Evolutionary conservation across 768 basidiomycete genomes (phyloP).

Genomic region (Suillus variegatus): DNA sequence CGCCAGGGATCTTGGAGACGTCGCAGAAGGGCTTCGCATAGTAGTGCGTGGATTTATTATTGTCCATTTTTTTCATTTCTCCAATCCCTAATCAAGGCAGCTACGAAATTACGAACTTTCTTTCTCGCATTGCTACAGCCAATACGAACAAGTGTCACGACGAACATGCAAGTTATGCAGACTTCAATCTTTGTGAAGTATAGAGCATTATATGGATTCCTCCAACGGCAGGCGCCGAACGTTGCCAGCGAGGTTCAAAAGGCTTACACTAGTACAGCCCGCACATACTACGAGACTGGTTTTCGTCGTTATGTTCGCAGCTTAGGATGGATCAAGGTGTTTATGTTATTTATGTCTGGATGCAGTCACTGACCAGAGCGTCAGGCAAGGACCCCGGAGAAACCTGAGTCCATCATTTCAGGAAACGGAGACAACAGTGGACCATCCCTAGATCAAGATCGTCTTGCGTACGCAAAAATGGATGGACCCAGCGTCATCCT

Average conservation of each 20-base stretch:
- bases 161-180: slow-evolving; percentile 93
- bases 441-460: slow-evolving; percentile 46
- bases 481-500: slow-evolving; percentile 82
- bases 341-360: slow-evolving; percentile 11
- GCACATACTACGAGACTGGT: slow-evolving; percentile 94
- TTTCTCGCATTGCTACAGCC: slow-evolving; percentile 84
- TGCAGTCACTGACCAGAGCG: neutral
- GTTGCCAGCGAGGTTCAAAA: slow-evolving; percentile 89
- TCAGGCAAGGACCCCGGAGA: slow-evolving; percentile 71
- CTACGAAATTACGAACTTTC: slow-evolving; percentile 85
- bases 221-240: slow-evolving; percentile 77
- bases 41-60: slow-evolving; percentile 56
- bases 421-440: slow-evolving; percentile 43
- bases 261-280: slow-evolving; percentile 79
- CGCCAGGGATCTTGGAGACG: slow-evolving; percentile 77
- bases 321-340: slow-evolving; percentile 76
- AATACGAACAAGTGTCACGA: slow-evolving; percentile 79
- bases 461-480: slow-evolving; percentile 68
- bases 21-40: slow-evolving; percentile 85
- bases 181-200: slow-evolving; percentile 85
- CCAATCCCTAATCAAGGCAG: slow-evolving; percentile 57
- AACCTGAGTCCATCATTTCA: slow-evolving; percentile 60
- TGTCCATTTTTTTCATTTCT: slow-evolving; percentile 1
- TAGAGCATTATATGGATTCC: slow-evolving; percentile 76
- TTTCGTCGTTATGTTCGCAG: slow-evolving; percentile 88